Base-by-base conservation (phyloP, 495 filamentous ascomycete species). In the Penicillium macrosclerotiorum region DNA sequence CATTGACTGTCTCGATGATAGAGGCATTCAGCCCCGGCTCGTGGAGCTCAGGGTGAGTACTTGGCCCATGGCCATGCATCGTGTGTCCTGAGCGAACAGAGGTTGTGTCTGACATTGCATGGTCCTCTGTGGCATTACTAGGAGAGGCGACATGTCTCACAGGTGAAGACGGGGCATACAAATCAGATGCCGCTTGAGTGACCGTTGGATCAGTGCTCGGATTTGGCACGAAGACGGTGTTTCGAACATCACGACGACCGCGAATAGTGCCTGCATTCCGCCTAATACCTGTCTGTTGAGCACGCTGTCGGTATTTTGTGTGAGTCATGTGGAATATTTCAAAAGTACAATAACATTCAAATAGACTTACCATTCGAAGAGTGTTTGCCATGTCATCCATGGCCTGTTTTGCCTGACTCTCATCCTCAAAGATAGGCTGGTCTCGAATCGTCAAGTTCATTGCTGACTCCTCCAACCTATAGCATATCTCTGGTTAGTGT, bases 371-470 rank as follows among this genome's bases (percentile, higher is more conserved):
- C 52, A 82, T 64, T 55, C 84, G 76, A 18, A 99, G 71, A 8
- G 89, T 88, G 57, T 87, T 90, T n/a, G 92, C 90, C 56, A 96
- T 89, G 52, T 86, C 91, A 33, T 90, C 88, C 59, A 96, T 74
- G 1, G 94, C 93, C 32, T 87, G 85, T 64, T 93, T 83, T 2
- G 89, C 89, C 62, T 95, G 89, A 42, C 76, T 82, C 52, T 92
- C 88, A 61, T 97, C 93, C 66, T 98, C 93, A 16, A 83, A 83
- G 44, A 99, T 94, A 1, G 95, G 92, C 47, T 94, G 87, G 51
- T 89, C 90, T 49, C 89, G 78, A 51, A 99, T 99, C 47, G 85
- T 93, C 19, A 99, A 71, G 62, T 93, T 97, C 68, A 95, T 87
- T 44, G 85, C 76, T 19, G 81, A 74, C 37, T 88, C 85, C 27